A percentile compares a stretch with the other conserved stretches of the same genome.
phyloP scores from a whole-genome alignment of 305 asterid species.

The Ajuga reptans region DNA sequence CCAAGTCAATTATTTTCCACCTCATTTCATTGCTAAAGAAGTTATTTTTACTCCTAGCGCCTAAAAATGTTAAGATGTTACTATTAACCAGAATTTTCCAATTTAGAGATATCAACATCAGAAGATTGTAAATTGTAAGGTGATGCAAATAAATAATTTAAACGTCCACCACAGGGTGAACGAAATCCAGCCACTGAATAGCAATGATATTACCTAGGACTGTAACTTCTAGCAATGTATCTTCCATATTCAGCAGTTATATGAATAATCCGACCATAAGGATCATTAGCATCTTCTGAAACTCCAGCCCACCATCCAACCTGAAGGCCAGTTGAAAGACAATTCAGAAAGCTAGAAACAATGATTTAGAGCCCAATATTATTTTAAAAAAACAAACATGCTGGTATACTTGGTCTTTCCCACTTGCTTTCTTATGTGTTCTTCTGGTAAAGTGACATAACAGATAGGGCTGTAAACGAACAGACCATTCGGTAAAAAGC shows the following conservation, averaged over 20 bases:
- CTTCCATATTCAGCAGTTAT: slow-evolving; percentile 88
- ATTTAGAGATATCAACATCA: neutral
- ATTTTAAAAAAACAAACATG: neutral
- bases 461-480: no score
- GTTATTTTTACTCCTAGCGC: neutral
- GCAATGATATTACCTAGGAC: slow-evolving; percentile 61
- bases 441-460: neutral
- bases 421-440: neutral
- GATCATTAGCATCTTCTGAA: slow-evolving; percentile 63
- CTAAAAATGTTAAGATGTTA: no score
- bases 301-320: slow-evolving; percentile 99
- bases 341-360: slow-evolving; percentile 3
- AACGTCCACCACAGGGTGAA: slow-evolving; percentile 8
- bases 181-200: slow-evolving; percentile 6
- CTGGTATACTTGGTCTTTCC: neutral
- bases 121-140: neutral
- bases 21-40: neutral
- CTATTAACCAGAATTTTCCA: neutral
- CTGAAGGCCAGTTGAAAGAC: slow-evolving; percentile 38
- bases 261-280: slow-evolving; percentile 79
- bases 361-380: neutral
- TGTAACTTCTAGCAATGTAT: slow-evolving; percentile 80
- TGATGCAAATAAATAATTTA: neutral
- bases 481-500: no score
- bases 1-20: neutral